Conservation (phyloP, 2,329 filamentous ascomycete species). For the Colletotrichum euphorbiae region DNA sequence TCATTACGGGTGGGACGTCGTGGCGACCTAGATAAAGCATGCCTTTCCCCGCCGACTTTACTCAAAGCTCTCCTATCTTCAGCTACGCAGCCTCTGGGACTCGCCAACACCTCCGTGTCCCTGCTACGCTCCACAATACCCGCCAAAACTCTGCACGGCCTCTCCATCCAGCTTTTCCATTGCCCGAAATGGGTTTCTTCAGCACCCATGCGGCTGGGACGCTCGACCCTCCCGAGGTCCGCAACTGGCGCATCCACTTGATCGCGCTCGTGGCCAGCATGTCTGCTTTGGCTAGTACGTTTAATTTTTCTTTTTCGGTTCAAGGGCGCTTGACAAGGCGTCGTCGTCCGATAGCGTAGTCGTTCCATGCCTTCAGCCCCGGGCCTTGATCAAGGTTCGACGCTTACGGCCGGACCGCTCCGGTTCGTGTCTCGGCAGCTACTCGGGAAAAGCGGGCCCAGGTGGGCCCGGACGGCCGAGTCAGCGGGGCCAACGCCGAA, state of each 20-base stretch:
- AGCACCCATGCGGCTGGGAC: slow-evolving; percentile 46
- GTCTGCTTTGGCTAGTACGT: slow-evolving; percentile 45
- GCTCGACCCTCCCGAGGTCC: slow-evolving; percentile 43
- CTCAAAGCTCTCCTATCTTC: not conserved
- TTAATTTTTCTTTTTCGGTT: too few relatives aligned
- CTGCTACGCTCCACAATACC: not conserved
- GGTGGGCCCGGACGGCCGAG: not conserved
- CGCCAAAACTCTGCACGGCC: not conserved
- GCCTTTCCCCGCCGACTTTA: slow-evolving; percentile 4
- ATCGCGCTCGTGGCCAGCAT: slow-evolving; percentile 46
- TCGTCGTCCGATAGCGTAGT: too few relatives aligned
- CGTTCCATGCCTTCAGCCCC: too few relatives aligned
- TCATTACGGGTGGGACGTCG: slow-evolving; percentile 29
- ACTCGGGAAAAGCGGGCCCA: not conserved
- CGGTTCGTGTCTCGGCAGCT: not conserved
- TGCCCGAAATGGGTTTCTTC: slow-evolving; percentile 42
- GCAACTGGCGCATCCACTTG: slow-evolving; percentile 46
- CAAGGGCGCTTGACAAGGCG: too few relatives aligned
- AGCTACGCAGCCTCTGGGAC: slow-evolving; percentile 19
- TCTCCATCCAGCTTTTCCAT: not conserved
- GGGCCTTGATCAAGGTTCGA: not conserved
- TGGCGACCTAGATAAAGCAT: slow-evolving; percentile 36
- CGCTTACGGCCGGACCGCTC: not conserved
- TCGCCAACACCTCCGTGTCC: not conserved
- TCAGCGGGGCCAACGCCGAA: too few relatives aligned